phyloP scores from a whole-genome alignment of 1,139 yeast species.

The Blastobotrys persicus region DNA sequence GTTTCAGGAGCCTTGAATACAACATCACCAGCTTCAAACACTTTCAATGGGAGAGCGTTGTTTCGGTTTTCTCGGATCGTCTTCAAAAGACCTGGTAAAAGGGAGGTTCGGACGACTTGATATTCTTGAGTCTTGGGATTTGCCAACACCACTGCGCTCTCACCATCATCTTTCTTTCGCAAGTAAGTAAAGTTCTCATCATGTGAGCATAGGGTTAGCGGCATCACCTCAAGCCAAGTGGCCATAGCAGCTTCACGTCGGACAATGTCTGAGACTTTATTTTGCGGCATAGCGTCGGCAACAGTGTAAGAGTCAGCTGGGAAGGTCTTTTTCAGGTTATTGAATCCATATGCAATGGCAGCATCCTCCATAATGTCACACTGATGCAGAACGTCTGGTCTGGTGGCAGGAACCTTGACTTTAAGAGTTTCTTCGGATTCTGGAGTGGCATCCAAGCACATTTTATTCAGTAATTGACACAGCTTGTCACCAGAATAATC shows the following conservation, averaged over 20 bases:
- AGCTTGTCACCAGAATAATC: slow-evolving; percentile 67
- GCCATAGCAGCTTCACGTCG: slow-evolving; percentile 91
- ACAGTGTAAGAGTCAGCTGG: slow-evolving; percentile 77
- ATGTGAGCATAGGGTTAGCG: slow-evolving; percentile 91
- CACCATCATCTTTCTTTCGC: slow-evolving; percentile 69
- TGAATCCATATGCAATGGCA: slow-evolving; percentile 94
- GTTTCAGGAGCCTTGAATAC: slow-evolving; percentile 75
- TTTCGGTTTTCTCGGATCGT: slow-evolving; percentile 95
- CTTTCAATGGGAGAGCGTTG: slow-evolving; percentile 90
- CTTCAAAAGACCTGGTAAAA: slow-evolving; percentile 91
- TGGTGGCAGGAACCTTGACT: slow-evolving; percentile 83
- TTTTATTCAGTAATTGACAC: slow-evolving; percentile 63
- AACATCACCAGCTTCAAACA: slow-evolving; percentile 93
- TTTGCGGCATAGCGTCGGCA: slow-evolving; percentile 86
- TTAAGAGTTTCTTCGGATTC: slow-evolving; percentile 53
- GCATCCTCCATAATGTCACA: slow-evolving; percentile 99
- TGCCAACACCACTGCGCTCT: slow-evolving; percentile 80
- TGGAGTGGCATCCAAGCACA: slow-evolving; percentile 75
- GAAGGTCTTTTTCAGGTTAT: slow-evolving; percentile 78
- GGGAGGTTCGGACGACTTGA: slow-evolving; percentile 94
- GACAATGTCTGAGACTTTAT: slow-evolving; percentile 85
- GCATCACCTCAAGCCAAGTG: slow-evolving; percentile 95
- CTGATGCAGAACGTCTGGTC: slow-evolving; percentile 94
- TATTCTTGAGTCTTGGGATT: slow-evolving; percentile 97
- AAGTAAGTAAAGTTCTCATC: slow-evolving; percentile 93